Percentiles rank a stretch among this genome's conserved stretches.
phyloP scores from a whole-genome alignment of 176 grass and related monocot genomes.

The Thinopyrum elongatum region DNA sequence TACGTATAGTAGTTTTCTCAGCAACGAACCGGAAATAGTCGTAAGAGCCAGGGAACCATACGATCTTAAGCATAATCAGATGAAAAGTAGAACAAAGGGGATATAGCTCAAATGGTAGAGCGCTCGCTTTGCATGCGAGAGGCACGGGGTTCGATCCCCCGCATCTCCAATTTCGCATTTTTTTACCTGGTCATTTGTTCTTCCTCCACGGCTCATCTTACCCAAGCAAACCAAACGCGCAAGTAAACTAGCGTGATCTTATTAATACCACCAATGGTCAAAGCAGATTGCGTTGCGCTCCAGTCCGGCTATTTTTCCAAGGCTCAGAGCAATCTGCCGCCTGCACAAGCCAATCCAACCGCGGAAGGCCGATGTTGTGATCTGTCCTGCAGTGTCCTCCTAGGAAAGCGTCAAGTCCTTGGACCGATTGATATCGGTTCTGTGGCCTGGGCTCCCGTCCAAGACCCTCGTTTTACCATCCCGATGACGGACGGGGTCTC shows the following conservation, averaged over 20 bases:
- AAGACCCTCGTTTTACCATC: background rate
- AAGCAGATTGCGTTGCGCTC: background rate
- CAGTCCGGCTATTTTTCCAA: background rate
- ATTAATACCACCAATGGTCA: background rate
- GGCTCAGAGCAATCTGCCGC: background rate
- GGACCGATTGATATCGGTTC: background rate
- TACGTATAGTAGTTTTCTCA: background rate
- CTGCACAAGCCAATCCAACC: too few relatives aligned
- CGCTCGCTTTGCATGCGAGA: constrained; percentile 99
- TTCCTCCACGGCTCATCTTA: too few relatives aligned
- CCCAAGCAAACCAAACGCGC: too few relatives aligned
- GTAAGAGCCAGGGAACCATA: too few relatives aligned
- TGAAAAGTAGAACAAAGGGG: background rate
- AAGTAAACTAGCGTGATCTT: background rate
- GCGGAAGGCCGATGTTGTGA: background rate
- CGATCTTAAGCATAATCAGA: too few relatives aligned
- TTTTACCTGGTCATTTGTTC: too few relatives aligned
- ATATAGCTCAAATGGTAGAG: constrained; percentile 99
- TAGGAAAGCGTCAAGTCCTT: background rate
- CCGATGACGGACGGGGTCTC: background rate
- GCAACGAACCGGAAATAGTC: too few relatives aligned
- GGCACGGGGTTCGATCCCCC: constrained; percentile 98
- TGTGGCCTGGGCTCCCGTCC: background rate
- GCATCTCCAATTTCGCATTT: constrained; percentile 51
- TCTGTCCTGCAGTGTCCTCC: background rate